Base-by-base conservation (phyloP, 116 monocot genomes). In the Trichopus zeylanicus region DNA sequence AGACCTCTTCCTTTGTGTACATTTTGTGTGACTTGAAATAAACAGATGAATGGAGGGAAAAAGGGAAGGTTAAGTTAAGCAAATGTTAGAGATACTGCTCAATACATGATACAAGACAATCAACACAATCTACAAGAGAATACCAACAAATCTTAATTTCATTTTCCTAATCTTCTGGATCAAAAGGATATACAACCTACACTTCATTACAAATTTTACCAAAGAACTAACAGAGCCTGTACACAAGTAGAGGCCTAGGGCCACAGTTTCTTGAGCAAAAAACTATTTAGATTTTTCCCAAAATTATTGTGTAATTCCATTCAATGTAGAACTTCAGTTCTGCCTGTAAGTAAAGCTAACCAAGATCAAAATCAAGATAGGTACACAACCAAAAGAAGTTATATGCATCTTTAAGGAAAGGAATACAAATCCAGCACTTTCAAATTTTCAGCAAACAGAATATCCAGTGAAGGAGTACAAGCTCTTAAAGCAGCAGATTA, bases 1-100 rank as follows among this genome's bases (percentile, higher is more conserved):
- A 83, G 52, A 95, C 76, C 59, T 95, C 90, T 61, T 81, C 70
- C 60, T 79, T 90, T 32, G 86, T 87, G 56, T 78, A 87, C 25
- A 64, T 56, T 66, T 51, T 77, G 21, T 24, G 48, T 56, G 24
- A 60, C 81, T 76, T 46, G 16, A 23, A 24, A 55, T 3, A 48
- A 57, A 56, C 46, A 29, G 3, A 42, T n/a, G n/a, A n/a, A n/a
- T n/a, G 10, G 46, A 2, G 23, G 22, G 21, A 21, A 22, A 22
- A 22, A 49, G 47, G 48, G 11, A 58, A 30, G 13, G 24, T 4
- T 29, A 67, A 30, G 18, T 46, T 21, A 39, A 3, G 18, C 18
- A 15, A 42, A 42, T 42, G 13, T 16, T n/a, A 16, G 16, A 42
- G 42, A 3, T 42, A 5, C 39, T 13, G 13, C 32, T 33, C n/a